A percentile compares a stretch with the other conserved stretches of the same genome.
phyloP scores from a whole-genome alignment of 129 eudicot genomes.

The Kitagawia praeruptora region DNA sequence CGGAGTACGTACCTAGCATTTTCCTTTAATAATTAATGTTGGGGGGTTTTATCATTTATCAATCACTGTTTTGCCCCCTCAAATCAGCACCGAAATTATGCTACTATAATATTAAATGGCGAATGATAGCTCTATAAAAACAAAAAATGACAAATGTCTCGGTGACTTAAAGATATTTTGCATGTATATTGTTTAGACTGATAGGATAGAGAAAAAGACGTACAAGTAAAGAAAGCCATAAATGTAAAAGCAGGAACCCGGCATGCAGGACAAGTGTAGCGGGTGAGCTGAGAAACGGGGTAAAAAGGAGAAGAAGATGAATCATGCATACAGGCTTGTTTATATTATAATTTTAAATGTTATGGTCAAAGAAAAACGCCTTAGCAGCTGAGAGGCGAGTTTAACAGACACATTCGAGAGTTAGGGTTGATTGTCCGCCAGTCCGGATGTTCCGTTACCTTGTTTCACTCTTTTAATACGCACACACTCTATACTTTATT shows the following conservation, averaged over 20 bases:
- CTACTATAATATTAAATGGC: no score
- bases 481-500: not conserved
- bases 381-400: not conserved
- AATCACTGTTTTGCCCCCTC: no score
- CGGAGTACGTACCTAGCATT: no score
- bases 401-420: conserved; percentile 8
- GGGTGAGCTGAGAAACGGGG: not conserved
- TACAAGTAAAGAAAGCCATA: no score
- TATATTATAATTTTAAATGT: not conserved
- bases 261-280: conserved; percentile 53
- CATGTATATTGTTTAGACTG: no score
- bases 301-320: not conserved
- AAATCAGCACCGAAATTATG: no score
- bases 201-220: no score
- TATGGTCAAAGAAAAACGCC: conserved; percentile 36
- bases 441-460: conserved; percentile 68
- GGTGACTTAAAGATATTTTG: no score
- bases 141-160: no score
- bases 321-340: not conserved
- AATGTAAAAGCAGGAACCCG: not conserved
- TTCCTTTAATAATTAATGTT: no score
- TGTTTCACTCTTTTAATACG: conserved; percentile 52
- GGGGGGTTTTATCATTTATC: no score
- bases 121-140: no score
- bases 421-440: conserved; percentile 22